phyloP scores from a whole-genome alignment of 176 grass and related monocot species.

The Aechmea fasciata region DNA sequence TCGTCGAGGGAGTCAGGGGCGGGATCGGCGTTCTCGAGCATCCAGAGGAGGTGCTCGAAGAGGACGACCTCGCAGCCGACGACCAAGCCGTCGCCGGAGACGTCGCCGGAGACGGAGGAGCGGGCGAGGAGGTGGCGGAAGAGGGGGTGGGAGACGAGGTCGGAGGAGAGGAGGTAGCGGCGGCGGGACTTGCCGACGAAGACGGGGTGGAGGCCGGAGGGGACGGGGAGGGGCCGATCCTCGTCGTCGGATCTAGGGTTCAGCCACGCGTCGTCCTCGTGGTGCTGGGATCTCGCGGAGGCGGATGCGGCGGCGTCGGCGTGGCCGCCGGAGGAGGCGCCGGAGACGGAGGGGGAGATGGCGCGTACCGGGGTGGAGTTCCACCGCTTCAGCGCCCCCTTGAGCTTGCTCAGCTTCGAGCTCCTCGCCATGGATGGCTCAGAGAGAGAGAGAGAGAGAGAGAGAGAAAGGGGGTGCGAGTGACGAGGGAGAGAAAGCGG shows the following conservation, averaged over 20 bases:
- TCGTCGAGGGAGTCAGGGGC: neutral
- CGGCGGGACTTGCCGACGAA: slow-evolving; percentile 88
- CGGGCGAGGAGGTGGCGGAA: slow-evolving; percentile 80
- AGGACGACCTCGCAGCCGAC: neutral
- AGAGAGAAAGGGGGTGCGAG: neutral
- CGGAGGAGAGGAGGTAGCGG: slow-evolving; percentile 71
- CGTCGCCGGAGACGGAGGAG: slow-evolving; percentile 16
- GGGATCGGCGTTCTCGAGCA: slow-evolving; percentile 1
- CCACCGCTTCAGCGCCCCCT: slow-evolving; percentile 92
- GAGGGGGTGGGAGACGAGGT: slow-evolving; percentile 68
- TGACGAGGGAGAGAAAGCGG: neutral
- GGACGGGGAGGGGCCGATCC: slow-evolving; percentile 61
- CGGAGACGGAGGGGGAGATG: slow-evolving; percentile 42
- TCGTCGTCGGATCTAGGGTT: slow-evolving; percentile 12
- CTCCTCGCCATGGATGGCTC: slow-evolving; percentile 39
- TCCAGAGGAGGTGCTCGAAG: slow-evolving; percentile 1
- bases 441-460: neutral
- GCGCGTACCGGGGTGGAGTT: slow-evolving; percentile 43
- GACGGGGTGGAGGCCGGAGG: slow-evolving; percentile 57
- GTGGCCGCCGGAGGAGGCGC: slow-evolving; percentile 14
- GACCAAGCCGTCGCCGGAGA: slow-evolving; percentile 13
- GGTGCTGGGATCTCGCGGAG: slow-evolving; percentile 24
- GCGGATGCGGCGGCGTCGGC: slow-evolving; percentile 18
- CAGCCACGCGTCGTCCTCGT: slow-evolving; percentile 25
- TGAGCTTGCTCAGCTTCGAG: slow-evolving; percentile 64